Base-by-base conservation (phyloP, 495 filamentous ascomycete species). In the Achaetomiella virescens region DNA sequence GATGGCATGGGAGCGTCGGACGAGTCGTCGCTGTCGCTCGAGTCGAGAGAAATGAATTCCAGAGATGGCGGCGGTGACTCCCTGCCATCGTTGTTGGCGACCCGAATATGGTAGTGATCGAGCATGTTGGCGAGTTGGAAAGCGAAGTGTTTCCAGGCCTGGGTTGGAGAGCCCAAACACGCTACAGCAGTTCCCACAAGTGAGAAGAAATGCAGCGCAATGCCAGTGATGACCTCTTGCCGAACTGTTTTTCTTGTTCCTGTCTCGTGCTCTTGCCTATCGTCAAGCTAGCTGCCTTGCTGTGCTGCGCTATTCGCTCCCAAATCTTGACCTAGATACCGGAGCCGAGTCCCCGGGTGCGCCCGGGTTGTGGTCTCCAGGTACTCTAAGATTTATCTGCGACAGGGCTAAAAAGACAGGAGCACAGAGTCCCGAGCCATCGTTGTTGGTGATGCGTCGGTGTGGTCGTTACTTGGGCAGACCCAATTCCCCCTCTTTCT, bases 251-350 rank as follows among this genome's bases (percentile, higher is more conserved):
- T 58, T 70, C 60, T 75, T 72, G 68, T 72, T 71, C 65, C 69
- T 75, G 68, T 72, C 72, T 77, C 72, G 69, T 71, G 71, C 73
- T 71, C 75, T 78, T 79, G 76, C 42, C 79, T 82, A 82, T 79
- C 77, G 77, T 76, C 67, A 79, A 79, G 79, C 79, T 82, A 82
- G 75, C 66, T 69, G 60, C 60, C 63, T 66, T 44, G 57, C 55
- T 66, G 44, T 68, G 61, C 58, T 66, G 74, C 73, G 72, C 76
- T 78, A 77, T 71, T 73, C 74, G 76, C 76, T 71, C 70, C 71
- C 66, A 75, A 66, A 61, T 73, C 69, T 76, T 63, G 54, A 58
- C 61, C 61, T 66, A 56, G 64, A 46, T 37, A 15, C 54, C 51
- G 50, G 59, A 57, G 52, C 40, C 44, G 22, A 25, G 20, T 22